Evolutionary conservation across 176 grass and related monocot genomes (phyloP), one percentile per base, ranked within the genome.

Genomic region (Phragmites australis): DNA sequence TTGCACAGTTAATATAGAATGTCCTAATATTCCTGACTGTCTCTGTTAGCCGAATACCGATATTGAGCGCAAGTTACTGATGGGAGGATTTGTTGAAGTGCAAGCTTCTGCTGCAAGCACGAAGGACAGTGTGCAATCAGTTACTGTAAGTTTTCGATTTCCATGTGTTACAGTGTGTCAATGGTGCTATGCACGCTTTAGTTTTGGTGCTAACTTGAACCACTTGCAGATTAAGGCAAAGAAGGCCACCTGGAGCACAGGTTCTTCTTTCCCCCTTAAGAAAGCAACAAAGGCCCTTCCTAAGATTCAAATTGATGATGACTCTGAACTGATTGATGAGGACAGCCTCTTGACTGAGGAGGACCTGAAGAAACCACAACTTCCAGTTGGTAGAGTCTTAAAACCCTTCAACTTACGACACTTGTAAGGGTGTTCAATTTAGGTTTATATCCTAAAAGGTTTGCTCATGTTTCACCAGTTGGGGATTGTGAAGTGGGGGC

Each of bases 291-390:
- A 84, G 43, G 71, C 79, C 59, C 83, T 99, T 83, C 96, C 90
- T 1, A 93, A 95, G 81, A 93, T 99, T 87, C 78, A 91, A 59
- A 79, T 95, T 58, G 80, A 80, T 27, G 90, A 93, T 29, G 96
- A 95, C 21, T 69, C 91, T 41, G 92, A 97, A 39, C 79, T 99
- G 41, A 99, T 99, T 51, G 90, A 99, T 31, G 90, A 99, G 90
- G 97, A 99, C 32, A 93, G 88, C 56, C 97, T 99, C 72, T 76
- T 99, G 73, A 93, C 92, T 0, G 93, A 99, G 50, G 97, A 99
- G 9, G 97, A 99, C 62, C 72, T 95, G 90, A 95, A 91, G 85
- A 99, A 99, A 50, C 97, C 97, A 77, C 43, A 95, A 56, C 85
- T 99, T 65, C 88, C 96, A 72, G 82, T 87, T 89, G 92, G 97